Base-by-base conservation (phyloP, 208 protist genomes). In the Trypanosomatidae sp. region DNA sequence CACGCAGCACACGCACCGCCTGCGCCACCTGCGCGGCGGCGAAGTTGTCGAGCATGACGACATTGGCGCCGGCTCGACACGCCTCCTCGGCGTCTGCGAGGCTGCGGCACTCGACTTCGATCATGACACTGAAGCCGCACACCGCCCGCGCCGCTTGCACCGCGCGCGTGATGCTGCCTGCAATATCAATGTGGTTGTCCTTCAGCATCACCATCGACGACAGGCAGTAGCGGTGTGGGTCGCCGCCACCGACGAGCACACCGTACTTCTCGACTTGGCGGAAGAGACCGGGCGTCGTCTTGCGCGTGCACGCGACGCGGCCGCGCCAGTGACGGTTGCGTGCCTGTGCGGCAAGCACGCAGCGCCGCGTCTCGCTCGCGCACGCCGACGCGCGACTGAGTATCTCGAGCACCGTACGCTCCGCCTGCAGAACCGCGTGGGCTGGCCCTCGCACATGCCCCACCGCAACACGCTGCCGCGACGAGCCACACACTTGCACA, bases 141-240 rank as follows among this genome's bases (percentile, higher is more conserved):
- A 35, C n/a, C 11, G 30, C 30, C 11, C 30, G 30, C 11, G 30
- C 30, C 30, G 11, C n/a, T 11, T 11, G 11, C 11, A 35, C 30
- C 11, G 30, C 30, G 11, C n/a, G 11, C n/a, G 30, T 35, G 30
- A 35, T 35, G n/a, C 30, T 35, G 11, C 30, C 30, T 11, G 30
- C 30, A 35, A 35, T 35, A n/a, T 35, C 30, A 35, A 35, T 35
- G 30, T 35, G 30, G n/a, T 35, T 35, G 30, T 35, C 30, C 30
- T 35, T 35, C n/a, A 35, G 30, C 30, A 35, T 35, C 30, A n/a
- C n/a, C 30, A 35, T 35, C n/a, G 30, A 35, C n/a, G 30, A 35
- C 11, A 35, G 30, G 11, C 11, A 11, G n/a, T 35, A 35, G 11
- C 30, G 30, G 30, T 35, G 30, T 15, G 30, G 30, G n/a, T 35